Base-by-base conservation (phyloP, 208 protist genomes). In the Wallacemonas sp. region DNA sequence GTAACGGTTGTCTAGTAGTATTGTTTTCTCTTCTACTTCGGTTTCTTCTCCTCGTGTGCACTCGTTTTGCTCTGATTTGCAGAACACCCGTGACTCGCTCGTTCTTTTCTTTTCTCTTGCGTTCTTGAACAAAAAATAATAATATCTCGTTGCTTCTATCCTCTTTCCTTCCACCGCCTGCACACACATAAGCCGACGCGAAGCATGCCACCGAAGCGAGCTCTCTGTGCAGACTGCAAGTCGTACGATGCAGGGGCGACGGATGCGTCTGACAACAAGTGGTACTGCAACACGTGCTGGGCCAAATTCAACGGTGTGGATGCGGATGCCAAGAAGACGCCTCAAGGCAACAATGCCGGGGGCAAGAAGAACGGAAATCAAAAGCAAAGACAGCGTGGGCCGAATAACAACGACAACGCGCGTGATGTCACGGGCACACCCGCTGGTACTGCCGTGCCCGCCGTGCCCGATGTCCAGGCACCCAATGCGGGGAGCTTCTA, bases 231-330 rank as follows among this genome's bases (percentile, higher is more conserved):
- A 12, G 60, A 88, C 51, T 91, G 85, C 68, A 83, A 77, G 60
- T 69, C 81, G n/a, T 88, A 74, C 58, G 80, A 83, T 34, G 67
- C 74, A 11, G 85, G 85, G 1, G 66, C 60, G 21, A 62, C 74
- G 28, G 85, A 91, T 60, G 58, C 47, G 8, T 24, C 28, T 6
- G 65, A 85, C 64, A 67, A 68, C 41, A 36, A 79, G 31, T 91
- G 78, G 77, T 91, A 88, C 44, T 91, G 85, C 55, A 77, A 75
- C 2, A 34, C 17, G 12, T 91, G 85, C 77, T 91, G 84, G 81
- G 47, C 36, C 24, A 47, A 53, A 12, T 82, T 83, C 65, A 77
- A 72, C 61, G 46, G 41, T 31, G 56, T 3, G 21, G 56, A 24
- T 11, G 28, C 17, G 17, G 26, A 30, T 12, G 27, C 28, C 36